Percentiles rank a stretch among this genome's conserved stretches.
phyloP scores from a whole-genome alignment of 2,329 filamentous ascomycete genomes.

The Didymosphaeria variabile region DNA sequence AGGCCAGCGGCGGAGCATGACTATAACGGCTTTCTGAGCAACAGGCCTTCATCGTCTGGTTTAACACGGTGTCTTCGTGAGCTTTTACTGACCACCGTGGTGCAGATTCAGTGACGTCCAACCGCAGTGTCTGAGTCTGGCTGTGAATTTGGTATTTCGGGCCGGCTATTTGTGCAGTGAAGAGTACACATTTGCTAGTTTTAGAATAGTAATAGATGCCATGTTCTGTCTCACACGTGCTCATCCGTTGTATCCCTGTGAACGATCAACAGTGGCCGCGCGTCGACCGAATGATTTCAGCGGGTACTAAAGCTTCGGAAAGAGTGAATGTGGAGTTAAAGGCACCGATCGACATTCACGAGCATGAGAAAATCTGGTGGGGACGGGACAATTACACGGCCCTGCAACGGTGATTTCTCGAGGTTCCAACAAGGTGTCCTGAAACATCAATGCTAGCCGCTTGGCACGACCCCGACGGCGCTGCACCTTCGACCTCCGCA shows the following conservation, averaged over 20 bases:
- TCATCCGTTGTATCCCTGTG: neutral
- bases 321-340: neutral
- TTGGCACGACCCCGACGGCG: constrained; percentile 29
- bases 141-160: neutral
- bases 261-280: constrained; percentile 6
- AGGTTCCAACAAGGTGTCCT: constrained; percentile 18
- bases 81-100: constrained; percentile 23
- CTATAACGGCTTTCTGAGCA: constrained; percentile 74
- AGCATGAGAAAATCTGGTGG: too few species aligned
- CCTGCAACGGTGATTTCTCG: neutral
- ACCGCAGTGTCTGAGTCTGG: neutral
- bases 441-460: constrained; percentile 39
- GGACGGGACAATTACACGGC: neutral
- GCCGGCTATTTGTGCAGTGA: neutral
- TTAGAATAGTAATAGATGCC: neutral
- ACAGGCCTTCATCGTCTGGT: constrained; percentile 20
- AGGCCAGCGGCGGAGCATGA: constrained; percentile 72
- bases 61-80: neutral
- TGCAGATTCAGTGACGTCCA: constrained; percentile 13
- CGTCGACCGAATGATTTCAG: neutral
- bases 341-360: neutral
- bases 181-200: constrained; percentile 5
- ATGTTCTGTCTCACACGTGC: neutral
- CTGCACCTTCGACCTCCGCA: constrained; percentile 7
- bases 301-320: neutral